A percentile compares a stretch with the other conserved stretches of the same genome.
These are phyloP conservation scores for Polygonum maritimum DNA, from an alignment of 148 eudicot genomes.

Conservation along the genomic window DNA sequence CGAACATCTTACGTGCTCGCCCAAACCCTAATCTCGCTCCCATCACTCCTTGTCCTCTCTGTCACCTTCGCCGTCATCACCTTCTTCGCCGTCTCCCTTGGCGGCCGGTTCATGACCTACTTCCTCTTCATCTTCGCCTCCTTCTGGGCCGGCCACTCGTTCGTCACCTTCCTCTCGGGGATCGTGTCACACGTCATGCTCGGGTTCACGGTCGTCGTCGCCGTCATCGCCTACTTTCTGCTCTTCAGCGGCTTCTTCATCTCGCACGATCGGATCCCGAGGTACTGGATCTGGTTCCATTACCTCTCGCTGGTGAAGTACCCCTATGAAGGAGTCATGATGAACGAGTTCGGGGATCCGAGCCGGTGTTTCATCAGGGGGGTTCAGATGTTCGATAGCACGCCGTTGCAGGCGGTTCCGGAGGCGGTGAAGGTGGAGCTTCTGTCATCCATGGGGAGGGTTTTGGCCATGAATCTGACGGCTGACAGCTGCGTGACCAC, in stretches of 20 bases:
- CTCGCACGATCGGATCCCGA: conserved; percentile 53
- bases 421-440: conserved; percentile 36
- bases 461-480: conserved; percentile 50
- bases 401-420: conserved; percentile 48
- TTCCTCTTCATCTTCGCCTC: conserved; percentile 49
- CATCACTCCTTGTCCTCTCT: conserved; percentile 36
- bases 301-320: conserved; percentile 69
- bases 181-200: conserved; percentile 63
- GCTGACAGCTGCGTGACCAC: conserved; percentile 56
- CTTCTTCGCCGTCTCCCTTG: conserved; percentile 63
- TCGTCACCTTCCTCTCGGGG: conserved; percentile 83
- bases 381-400: conserved; percentile 55
- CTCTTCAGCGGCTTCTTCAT: conserved; percentile 86
- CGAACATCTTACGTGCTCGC: conserved; percentile 51
- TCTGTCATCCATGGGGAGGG: conserved; percentile 43
- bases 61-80: conserved; percentile 42
- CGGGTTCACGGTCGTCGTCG: conserved; percentile 70
- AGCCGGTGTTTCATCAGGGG: conserved; percentile 63
- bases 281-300: conserved; percentile 84
- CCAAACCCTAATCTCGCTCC: conserved; percentile 40
- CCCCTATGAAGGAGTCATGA: conserved; percentile 67
- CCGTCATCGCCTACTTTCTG: conserved; percentile 63
- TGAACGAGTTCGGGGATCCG: conserved; percentile 59
- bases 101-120: conserved; percentile 63
- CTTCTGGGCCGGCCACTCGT: conserved; percentile 89